Base-by-base conservation (phyloP, 331 rosid genomes). In the Malus hybrid region DNA sequence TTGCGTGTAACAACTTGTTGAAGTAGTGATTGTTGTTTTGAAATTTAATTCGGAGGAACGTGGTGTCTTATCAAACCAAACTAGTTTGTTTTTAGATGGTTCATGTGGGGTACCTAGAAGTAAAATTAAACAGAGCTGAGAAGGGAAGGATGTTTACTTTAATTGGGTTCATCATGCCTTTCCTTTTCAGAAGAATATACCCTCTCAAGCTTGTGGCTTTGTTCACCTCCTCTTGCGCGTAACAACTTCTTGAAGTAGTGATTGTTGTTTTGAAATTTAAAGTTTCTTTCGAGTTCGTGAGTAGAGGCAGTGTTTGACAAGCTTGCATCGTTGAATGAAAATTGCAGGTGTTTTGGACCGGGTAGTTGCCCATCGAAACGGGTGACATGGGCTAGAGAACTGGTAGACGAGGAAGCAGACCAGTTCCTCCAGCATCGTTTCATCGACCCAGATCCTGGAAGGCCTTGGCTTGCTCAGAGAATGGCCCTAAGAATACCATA, bases 381-480 rank as follows among this genome's bases (percentile, higher is more conserved):
- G 65, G 98, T 82, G 18, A 64, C 81, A 42, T 91, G 98, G 98
- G 88, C 90, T 6, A 81, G 71, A 87, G 90, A 89, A 44, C 80
- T 91, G 55, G 52, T 74, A 50, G 83, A 87, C 18, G 95, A 88
- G 77, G 98, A 84, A 83, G 90, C 88, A 34, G 89, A 80, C 6
- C 80, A 93, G 81, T 91, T 89, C 88, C 85, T 93, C 10, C 71
- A 72, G 81, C 97, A 91, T 80, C 3, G 42, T 32, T 93, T 81
- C 78, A 86, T 93, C 63, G 98, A 91, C 69, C 97, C 98, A 5
- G 87, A 91, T 68, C 48, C 78, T n/a, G 67, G 79, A 36, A 84
- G 82, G 82, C 93, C 97, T 71, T 91, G 98, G 97, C 96, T 93
- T 78, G 87, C 92, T 56, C 97, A 80, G 79, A 89, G 82, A 81